A percentile compares a stretch with the other conserved stretches of the same genome.
Evolutionary conservation across 129 eudicot species (phyloP).

Genomic region (Logfia minima): DNA sequence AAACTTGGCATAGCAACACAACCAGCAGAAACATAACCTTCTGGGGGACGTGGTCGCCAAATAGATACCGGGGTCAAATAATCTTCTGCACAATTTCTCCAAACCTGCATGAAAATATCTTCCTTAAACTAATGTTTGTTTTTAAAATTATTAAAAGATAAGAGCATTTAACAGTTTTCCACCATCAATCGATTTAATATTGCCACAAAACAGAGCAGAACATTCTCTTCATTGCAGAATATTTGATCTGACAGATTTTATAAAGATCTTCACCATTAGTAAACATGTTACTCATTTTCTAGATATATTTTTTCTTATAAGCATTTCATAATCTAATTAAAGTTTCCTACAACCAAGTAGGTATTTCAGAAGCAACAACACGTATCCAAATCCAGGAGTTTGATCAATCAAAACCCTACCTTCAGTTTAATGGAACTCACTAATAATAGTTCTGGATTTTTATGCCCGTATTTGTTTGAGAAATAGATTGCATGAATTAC

Average conservation of each 20-base stretch:
- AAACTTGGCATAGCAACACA: slow-evolving; percentile 71
- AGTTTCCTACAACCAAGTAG: background rate
- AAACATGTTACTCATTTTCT: background rate
- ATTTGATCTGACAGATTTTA: background rate
- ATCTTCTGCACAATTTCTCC: slow-evolving; percentile 96
- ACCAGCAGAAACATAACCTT: slow-evolving; percentile 77
- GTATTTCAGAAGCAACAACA: background rate
- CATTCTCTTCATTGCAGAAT: too few species aligned
- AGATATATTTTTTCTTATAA: background rate
- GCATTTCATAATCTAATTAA: background rate
- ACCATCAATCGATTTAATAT: background rate
- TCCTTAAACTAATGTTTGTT: slow-evolving; percentile 1
- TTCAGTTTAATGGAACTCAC: background rate
- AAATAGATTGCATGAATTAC: background rate
- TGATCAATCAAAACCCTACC: background rate
- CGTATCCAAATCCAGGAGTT: background rate
- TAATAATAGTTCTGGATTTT: background rate
- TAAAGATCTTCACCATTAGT: background rate
- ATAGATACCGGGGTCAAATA: slow-evolving; percentile 66
- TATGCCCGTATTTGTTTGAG: background rate
- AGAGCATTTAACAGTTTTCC: background rate
- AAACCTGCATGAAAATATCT: slow-evolving; percentile 50
- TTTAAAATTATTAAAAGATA: background rate
- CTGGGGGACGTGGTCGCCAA: slow-evolving; percentile 95
- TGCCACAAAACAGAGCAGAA: background rate